A percentile compares a stretch with the other conserved stretches of the same genome.
Conservation (phyloP, 148 eudicot genomes). For the Heliosperma pusillum region DNA sequence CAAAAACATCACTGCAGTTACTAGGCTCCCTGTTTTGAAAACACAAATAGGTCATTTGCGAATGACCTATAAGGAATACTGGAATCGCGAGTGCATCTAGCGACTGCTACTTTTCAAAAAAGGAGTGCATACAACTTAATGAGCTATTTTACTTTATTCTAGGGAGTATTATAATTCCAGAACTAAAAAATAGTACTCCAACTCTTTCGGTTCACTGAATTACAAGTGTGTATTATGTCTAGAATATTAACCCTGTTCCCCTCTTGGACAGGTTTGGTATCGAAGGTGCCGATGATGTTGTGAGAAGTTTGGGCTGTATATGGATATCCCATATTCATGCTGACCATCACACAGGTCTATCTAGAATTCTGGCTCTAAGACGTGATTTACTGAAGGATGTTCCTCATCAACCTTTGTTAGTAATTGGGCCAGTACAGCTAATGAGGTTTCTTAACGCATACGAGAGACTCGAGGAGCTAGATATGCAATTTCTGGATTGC, state of each 20-base stretch:
- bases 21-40: too few relatives aligned
- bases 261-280: constrained; percentile 61
- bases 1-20: too few relatives aligned
- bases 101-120: too few relatives aligned
- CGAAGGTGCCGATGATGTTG: constrained; percentile 80
- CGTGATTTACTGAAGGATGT: constrained; percentile 59
- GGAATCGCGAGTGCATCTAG: too few relatives aligned
- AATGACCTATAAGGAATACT: too few relatives aligned
- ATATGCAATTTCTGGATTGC: constrained; percentile 88
- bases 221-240: too few relatives aligned
- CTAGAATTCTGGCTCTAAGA: constrained; percentile 83
- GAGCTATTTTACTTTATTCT: too few relatives aligned
- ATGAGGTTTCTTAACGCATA: constrained; percentile 76
- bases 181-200: too few relatives aligned
- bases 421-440: constrained; percentile 77
- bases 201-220: neutral
- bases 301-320: constrained; percentile 59
- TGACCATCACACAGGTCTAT: constrained; percentile 95
- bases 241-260: neutral
- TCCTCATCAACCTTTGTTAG: constrained; percentile 71
- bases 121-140: too few relatives aligned
- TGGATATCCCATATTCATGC: constrained; percentile 99
- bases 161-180: too few relatives aligned
- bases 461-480: constrained; percentile 76
- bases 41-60: too few relatives aligned